Base-by-base conservation (phyloP, 2,329 filamentous ascomycete genomes). In the Hypoxylon sp. region DNA sequence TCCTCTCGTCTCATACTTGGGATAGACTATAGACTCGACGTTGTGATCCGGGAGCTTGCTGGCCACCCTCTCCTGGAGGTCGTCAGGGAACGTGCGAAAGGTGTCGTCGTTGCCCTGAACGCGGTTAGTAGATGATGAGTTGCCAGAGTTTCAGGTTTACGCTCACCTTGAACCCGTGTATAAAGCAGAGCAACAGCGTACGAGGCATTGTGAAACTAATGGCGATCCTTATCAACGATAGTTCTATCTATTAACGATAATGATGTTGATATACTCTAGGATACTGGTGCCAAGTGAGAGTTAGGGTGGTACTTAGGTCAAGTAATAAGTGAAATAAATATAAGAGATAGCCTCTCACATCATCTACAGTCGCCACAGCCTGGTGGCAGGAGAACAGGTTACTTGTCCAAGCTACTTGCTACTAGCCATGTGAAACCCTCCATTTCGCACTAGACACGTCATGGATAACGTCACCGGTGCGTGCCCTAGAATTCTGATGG, bases 1-100 rank as follows among this genome's bases (percentile, higher is more conserved):
- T 3, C 89, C 89, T 55, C 83, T 82, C 0, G 89, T 92, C 69
- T 91, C 88, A 74, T 87, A 92, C 67, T 86, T 85, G 1, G 89
- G 89, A 69, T 91, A 91, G 15, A 88, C 80, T 35, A 87, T 76
- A 3, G 84, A 81, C 35, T 84, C 77, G 26, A 91, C 81, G 46
- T 81, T 78, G 53, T 90, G 77, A 26, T 86, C 82, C 0, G 84
- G 82, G 1, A 90, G 77, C 20, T 85, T 79, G 64, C 83, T 81
- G 29, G 81, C 77, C 11, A 91, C 78, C 8, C 81, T 76, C 3
- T 78, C 78, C 63, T 84, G 82, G 26, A 91, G 78, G 66, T 90
- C 84, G 67, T 77, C 23, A 0, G 88, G 88, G 65, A 91, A 91
- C 3, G 80, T 79, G 41, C 81, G 79, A 68, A 91, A 91, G 15